phyloP scores from a whole-genome alignment of 2,329 filamentous ascomycete species.

The Phialophora macrospora region DNA sequence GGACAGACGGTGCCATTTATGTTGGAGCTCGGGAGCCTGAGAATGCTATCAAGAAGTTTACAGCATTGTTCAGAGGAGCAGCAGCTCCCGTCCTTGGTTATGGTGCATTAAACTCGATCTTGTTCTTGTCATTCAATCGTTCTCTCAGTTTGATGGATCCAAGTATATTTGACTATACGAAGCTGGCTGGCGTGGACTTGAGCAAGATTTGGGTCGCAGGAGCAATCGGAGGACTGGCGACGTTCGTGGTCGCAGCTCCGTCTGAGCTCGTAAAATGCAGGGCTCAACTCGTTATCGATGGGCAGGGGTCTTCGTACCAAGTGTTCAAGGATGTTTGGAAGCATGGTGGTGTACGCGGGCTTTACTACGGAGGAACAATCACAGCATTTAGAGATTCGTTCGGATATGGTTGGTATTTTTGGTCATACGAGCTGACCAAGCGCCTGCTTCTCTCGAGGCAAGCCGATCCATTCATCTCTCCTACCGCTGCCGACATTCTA shows the following conservation, averaged over 20 bases:
- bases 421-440: constrained; percentile 81
- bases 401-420: constrained; percentile 98
- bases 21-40: constrained; percentile 1
- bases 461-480: constrained; percentile 41
- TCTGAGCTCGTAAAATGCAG: constrained; percentile 92
- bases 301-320: constrained; percentile 62
- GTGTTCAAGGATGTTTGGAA: constrained; percentile 67
- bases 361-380: constrained; percentile 81
- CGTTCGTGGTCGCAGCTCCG: constrained; percentile 82
- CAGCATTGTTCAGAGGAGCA: constrained; percentile 59
- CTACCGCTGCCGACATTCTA: constrained; percentile 66
- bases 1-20: constrained; percentile 35
- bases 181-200: constrained; percentile 56
- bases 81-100: constrained; percentile 88
- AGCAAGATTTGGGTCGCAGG: constrained; percentile 78
- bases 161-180: constrained; percentile 51
- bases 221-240: constrained; percentile 78
- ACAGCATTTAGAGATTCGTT: constrained; percentile 84
- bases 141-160: constrained; percentile 67
- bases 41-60: constrained; percentile 26
- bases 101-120: constrained; percentile 84
- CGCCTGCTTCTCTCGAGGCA: constrained; percentile 57
- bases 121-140: constrained; percentile 90
- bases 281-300: constrained; percentile 67
- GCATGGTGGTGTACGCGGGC: constrained; percentile 65